Evolutionary conservation across 441 rosid genomes (phyloP), one percentile per base, ranked within the genome.

Genomic region (Erodium trifolium): DNA sequence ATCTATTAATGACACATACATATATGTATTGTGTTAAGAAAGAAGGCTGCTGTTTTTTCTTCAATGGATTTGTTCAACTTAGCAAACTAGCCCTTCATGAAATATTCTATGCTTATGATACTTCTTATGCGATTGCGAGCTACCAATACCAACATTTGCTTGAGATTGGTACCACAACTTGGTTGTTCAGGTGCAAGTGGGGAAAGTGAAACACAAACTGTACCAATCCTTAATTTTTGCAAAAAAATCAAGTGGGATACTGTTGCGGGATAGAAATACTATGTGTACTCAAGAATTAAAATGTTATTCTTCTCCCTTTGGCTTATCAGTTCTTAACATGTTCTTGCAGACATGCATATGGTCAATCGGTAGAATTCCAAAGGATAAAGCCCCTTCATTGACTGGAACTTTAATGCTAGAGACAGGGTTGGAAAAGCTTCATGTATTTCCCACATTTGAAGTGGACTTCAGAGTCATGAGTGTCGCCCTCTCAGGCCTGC

Each of bases 381-480:
- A 84, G 74, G 99, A 93, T 75, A 88, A 80, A 76, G 73, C 96
- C 27, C 97, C 99, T n/a, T 81, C 89, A 59, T 77, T 93, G 72
- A 81, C 89, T 0, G 99, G 99, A 31, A 85, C 91, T 34, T 73
- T 93, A 62, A 16, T 69, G 73, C 88, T 93, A 0, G 88, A 85
- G 74, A 64, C 83, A 0, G 95, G 92, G 31, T 75, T 89, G 66
- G 87, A 88, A 37, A 77, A 83, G 18, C 95, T 93, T 68, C 88
- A 86, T 16, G 96, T 89, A 55, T 85, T 84, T 72, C 99, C 96
- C 3, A 82, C 86, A 66, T 86, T 85, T 73, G 89, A 69, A 80
- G 80, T 89, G 59, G 85, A 86, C 73, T 93, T 91, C 74, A 86
- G 80, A 84, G 82, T 93, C 37, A 93, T 90, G 88, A 96, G 97